These are phyloP conservation scores for Hanseniaspora jakobsenii DNA, from an alignment of 805 yeast genomes.

Conservation along the genomic window DNA sequence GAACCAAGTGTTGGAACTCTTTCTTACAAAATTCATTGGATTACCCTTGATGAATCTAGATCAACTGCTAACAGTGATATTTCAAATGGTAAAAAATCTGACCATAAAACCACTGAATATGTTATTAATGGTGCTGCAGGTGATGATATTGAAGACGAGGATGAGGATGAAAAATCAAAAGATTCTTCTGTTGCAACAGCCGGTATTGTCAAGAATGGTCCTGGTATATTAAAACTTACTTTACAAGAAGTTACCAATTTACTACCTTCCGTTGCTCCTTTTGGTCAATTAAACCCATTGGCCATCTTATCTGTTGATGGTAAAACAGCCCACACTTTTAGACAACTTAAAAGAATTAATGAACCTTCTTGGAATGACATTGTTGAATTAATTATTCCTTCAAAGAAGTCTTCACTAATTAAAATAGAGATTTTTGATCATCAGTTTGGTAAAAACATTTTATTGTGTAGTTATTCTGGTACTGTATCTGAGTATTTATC, in stretches of 20 bases:
- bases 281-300: slow-evolving; percentile 42
- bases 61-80: slow-evolving; percentile 44
- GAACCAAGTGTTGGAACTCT: slow-evolving; percentile 23
- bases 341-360: slow-evolving; percentile 54
- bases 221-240: slow-evolving; percentile 57
- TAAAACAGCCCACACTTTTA: slow-evolving; percentile 41
- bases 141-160: slow-evolving; percentile 18
- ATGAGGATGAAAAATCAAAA: slow-evolving; percentile 18
- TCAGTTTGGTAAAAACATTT: slow-evolving; percentile 34
- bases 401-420: slow-evolving; percentile 45
- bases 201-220: slow-evolving; percentile 43
- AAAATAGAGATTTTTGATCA: slow-evolving; percentile 52
- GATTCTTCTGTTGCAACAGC: slow-evolving; percentile 23
- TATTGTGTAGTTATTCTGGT: slow-evolving; percentile 38
- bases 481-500: slow-evolving; percentile 10
- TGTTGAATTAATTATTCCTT: slow-evolving; percentile 48
- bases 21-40: slow-evolving; percentile 10
- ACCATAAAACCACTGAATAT: slow-evolving; percentile 41
- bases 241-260: slow-evolving; percentile 50
- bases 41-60: slow-evolving; percentile 26
- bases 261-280: slow-evolving; percentile 40
- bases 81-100: slow-evolving; percentile 28
- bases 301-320: slow-evolving; percentile 55
- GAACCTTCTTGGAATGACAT: slow-evolving; percentile 63
- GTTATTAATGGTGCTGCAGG: slow-evolving; percentile 25